Evolutionary conservation across 306 rosid species (phyloP).

Genomic region (Trifolium fragiferum): DNA sequence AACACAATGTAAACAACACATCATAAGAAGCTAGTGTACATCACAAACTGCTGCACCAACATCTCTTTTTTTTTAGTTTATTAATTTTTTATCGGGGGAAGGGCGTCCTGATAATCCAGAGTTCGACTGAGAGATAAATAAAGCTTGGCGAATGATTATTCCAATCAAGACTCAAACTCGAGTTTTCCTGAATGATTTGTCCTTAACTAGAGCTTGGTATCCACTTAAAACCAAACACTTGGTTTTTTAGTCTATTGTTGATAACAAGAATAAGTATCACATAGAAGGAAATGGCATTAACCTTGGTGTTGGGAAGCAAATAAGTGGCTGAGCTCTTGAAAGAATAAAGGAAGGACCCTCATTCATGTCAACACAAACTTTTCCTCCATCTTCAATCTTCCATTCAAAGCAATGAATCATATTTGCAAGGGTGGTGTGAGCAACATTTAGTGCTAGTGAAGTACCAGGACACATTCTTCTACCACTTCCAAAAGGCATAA

Average conservation of each 20-base stretch:
- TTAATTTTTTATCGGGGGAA: too few relatives aligned
- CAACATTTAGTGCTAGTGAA: conserved; percentile 61
- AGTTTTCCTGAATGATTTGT: too few relatives aligned
- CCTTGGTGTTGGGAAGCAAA: conserved; percentile 52
- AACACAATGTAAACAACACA: not conserved
- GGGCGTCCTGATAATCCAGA: too few relatives aligned
- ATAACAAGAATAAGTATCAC: not conserved
- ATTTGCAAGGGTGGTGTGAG: conserved; percentile 59
- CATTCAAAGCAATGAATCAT: conserved; percentile 82
- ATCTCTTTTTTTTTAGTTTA: not conserved
- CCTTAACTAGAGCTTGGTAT: too few relatives aligned
- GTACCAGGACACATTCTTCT: conserved; percentile 78
- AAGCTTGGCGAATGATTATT: too few relatives aligned
- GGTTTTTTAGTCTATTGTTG: too few relatives aligned
- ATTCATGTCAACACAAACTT: conserved; percentile 54
- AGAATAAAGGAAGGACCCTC: conserved; percentile 64
- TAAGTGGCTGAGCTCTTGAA: conserved; percentile 59
- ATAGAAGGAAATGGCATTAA: conserved; percentile 44
- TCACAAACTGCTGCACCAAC: not conserved
- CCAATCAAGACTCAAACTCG: too few relatives aligned
- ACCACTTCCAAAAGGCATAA: conserved; percentile 83
- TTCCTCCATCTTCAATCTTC: conserved; percentile 42
- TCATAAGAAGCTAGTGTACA: not conserved
- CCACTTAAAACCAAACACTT: too few relatives aligned
- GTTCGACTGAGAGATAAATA: too few relatives aligned